Base-by-base conservation (phyloP, 192 early-diverging fungal genomes). In the Entomortierella parvispora region DNA sequence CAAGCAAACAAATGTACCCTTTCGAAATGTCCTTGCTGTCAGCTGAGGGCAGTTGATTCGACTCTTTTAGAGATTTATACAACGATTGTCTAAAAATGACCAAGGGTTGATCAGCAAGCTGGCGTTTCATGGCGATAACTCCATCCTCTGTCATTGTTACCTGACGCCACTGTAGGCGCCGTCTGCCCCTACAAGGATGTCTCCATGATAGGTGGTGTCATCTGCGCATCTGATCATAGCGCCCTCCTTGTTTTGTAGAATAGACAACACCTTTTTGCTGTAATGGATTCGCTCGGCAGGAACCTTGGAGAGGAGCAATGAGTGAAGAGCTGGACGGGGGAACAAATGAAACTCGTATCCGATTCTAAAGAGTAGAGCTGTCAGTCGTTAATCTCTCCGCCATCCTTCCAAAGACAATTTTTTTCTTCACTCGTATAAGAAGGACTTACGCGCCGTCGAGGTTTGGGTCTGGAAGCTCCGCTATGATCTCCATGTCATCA, bases 141-240 rank as follows among this genome's bases (percentile, higher is more conserved):
- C n/a, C n/a, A n/a, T n/a, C n/a, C n/a, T n/a, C n/a, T n/a, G n/a
- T n/a, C n/a, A n/a, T n/a, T n/a, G n/a, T n/a, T n/a, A n/a, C n/a
- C 58, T 34, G 20, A 59, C 58, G n/a, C 40, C 34, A 29, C 58
- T 59, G 26, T 59, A 45, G 22, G 58, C 58, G 17, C 58, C 58
- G 28, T 59, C 58, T 3, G 58, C 58, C 4, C 58, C 58, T 15
- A 59, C 58, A 14, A 59, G 40, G 25, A 59, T 11, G 29, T 59
- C 58, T 14, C 37, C 58, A 14, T 42, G 33, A 23, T 59, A 45
- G 26, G 45, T 18, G 14, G 58, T 44, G 6, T 44, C 40, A 23
- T 59, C 58, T 23, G 42, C 33, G 45, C 58, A 59, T 4, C 42
- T 22, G 14, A 59, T 42, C 2, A 37, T 25, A 5, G 45, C 58